phyloP scores from a whole-genome alignment of 768 basidiomycete species.

The Phallus indusiatus region DNA sequence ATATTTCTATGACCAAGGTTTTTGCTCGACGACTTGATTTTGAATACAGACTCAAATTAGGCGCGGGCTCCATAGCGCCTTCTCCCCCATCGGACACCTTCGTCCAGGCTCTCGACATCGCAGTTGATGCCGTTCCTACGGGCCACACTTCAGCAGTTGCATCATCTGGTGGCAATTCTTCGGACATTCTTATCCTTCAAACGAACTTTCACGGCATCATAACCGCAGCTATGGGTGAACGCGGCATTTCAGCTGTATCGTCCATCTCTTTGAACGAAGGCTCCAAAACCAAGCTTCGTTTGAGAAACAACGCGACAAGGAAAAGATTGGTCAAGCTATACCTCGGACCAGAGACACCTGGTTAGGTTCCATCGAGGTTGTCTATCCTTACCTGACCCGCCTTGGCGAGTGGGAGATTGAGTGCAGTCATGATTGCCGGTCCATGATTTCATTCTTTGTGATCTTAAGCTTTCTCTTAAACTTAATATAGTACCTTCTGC shows the following conservation, averaged over 20 bases:
- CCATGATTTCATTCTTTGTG: background rate
- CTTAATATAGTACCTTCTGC: background rate
- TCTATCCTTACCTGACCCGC: background rate
- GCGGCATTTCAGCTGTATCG: background rate
- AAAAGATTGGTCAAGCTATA: background rate
- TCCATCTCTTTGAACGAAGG: background rate
- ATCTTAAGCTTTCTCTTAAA: background rate
- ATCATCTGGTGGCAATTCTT: background rate
- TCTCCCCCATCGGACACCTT: background rate
- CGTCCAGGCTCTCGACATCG: background rate
- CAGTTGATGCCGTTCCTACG: background rate
- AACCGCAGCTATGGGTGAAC: background rate
- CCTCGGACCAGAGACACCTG: background rate
- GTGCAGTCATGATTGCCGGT: background rate
- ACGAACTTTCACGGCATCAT: conserved; percentile 1
- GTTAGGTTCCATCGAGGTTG: background rate
- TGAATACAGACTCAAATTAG: background rate
- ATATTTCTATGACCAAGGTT: background rate
- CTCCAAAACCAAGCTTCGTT: background rate
- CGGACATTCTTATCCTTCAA: conserved; percentile 3
- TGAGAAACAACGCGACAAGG: background rate
- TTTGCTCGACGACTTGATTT: background rate
- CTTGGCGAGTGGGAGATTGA: conserved; percentile 8
- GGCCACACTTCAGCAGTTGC: background rate
- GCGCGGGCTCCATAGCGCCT: background rate